A percentile compares a stretch with the other conserved stretches of the same genome.
phyloP scores from a whole-genome alignment of 768 basidiomycete species.

The Tulasnella calospora region DNA sequence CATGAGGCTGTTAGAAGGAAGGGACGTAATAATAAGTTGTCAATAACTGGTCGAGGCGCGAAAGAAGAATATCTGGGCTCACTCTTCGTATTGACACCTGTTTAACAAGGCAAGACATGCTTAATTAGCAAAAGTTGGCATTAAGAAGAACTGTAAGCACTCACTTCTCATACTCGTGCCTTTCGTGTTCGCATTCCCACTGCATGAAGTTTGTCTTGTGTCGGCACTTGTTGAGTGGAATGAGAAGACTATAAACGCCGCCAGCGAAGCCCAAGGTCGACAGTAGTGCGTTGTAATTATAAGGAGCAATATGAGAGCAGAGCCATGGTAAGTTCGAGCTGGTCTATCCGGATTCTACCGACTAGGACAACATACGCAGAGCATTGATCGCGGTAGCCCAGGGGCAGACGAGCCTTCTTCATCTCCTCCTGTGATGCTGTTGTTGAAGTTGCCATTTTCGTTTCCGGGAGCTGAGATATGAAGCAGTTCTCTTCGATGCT shows the following conservation, averaged over 20 bases:
- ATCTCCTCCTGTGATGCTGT: slow-evolving; percentile 81
- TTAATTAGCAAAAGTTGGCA: neutral
- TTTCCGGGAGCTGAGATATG: neutral
- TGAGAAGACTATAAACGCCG: slow-evolving; percentile 55
- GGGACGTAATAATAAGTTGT: neutral
- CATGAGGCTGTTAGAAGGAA: slow-evolving; percentile 55
- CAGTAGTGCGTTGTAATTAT: neutral
- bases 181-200: slow-evolving; percentile 92
- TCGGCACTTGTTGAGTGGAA: slow-evolving; percentile 84
- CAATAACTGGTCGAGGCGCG: neutral
- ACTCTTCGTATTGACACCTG: slow-evolving; percentile 98
- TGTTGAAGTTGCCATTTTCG: slow-evolving; percentile 12
- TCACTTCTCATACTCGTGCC: slow-evolving; percentile 50
- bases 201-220: slow-evolving; percentile 70
- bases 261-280: slow-evolving; percentile 18
- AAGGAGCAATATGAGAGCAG: neutral
- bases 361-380: slow-evolving; percentile 61
- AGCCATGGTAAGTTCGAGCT: neutral
- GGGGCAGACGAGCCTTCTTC: slow-evolving; percentile 65
- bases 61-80: slow-evolving; percentile 36
- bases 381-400: slow-evolving; percentile 85
- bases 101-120: neutral
- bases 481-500: neutral
- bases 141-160: slow-evolving; percentile 25
- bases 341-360: neutral